A percentile compares a stretch with the other conserved stretches of the same genome.
Conservation (phyloP, 108 stramenopile species). For the Cylindrotheca closterium region DNA sequence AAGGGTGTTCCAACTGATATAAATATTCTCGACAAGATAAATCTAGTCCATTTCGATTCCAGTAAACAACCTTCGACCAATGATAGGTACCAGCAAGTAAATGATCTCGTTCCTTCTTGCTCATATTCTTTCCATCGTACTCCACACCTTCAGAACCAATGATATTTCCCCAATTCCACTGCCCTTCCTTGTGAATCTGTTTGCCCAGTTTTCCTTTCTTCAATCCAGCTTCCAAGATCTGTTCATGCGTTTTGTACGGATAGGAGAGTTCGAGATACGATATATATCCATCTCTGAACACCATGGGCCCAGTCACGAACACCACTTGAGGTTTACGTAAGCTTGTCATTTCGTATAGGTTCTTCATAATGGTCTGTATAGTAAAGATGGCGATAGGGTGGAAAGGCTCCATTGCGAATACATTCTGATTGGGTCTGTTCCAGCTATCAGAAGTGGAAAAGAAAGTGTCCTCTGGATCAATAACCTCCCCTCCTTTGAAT, state of each 20-base stretch:
- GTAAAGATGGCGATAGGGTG: too few species aligned
- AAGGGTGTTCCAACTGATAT: too few species aligned
- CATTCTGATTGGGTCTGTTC: not conserved
- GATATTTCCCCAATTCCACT: not conserved
- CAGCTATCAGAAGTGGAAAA: not conserved
- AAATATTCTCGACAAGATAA: not conserved
- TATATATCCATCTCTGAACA: slow-evolving; percentile 13
- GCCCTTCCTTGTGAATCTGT: not conserved
- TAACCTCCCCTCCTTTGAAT: not conserved
- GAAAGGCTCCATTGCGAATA: slow-evolving; percentile 2
- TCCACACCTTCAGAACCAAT: not conserved
- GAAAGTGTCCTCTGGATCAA: not conserved
- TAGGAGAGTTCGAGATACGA: not conserved
- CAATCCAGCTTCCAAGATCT: not conserved
- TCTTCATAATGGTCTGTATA: too few species aligned
- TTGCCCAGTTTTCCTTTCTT: not conserved
- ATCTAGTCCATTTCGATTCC: slow-evolving; percentile 2
- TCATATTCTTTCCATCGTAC: not conserved
- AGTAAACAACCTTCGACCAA: not conserved
- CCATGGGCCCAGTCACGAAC: slow-evolving; percentile 38
- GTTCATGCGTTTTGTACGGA: too few species aligned
- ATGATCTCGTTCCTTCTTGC: slow-evolving; percentile 2
- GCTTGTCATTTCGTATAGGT: too few species aligned
- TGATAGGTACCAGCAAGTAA: not conserved
- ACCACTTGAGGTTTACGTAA: slow-evolving; percentile 23